Evolutionary conservation across 2,329 filamentous ascomycete species (phyloP).

Genomic region (Westerdykella sp.): DNA sequence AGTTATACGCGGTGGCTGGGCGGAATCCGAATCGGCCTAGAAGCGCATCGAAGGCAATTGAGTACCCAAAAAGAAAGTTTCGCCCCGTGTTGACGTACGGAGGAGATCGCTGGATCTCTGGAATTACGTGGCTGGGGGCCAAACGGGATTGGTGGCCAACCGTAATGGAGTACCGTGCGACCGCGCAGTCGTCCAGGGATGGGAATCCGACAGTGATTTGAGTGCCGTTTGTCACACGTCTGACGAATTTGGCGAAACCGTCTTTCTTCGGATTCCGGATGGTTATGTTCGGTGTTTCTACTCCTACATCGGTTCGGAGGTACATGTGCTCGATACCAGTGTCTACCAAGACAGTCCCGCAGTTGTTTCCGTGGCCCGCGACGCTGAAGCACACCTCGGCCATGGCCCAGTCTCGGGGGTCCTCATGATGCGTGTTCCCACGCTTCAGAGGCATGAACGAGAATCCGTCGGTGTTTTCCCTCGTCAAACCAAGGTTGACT

Average conservation of each 20-base stretch:
- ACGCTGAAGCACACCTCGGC: slow-evolving; percentile 26
- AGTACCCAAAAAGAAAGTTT: slow-evolving; percentile 27
- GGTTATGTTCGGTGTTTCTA: slow-evolving; percentile 22
- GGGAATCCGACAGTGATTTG: slow-evolving; percentile 23
- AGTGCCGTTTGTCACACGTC: slow-evolving; percentile 27
- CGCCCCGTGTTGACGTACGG: slow-evolving; percentile 32
- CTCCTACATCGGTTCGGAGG: slow-evolving; percentile 22
- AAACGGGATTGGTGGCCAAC: slow-evolving; percentile 21
- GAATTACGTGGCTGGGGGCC: slow-evolving; percentile 25
- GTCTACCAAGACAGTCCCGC: slow-evolving; percentile 27
- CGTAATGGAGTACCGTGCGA: slow-evolving; percentile 20
- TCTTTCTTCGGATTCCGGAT: slow-evolving; percentile 28
- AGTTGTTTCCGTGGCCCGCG: slow-evolving; percentile 15
- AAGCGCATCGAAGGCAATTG: slow-evolving; percentile 31
- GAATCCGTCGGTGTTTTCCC: slow-evolving; percentile 15
- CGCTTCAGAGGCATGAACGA: slow-evolving; percentile 19
- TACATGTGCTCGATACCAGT: slow-evolving; percentile 35
- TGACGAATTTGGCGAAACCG: slow-evolving; percentile 20
- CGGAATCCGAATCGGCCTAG: slow-evolving; percentile 29
- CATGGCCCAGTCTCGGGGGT: slow-evolving; percentile 33
- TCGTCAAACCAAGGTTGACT: slow-evolving; percentile 26
- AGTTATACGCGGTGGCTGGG: slow-evolving; percentile 9
- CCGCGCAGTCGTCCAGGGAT: slow-evolving; percentile 6
- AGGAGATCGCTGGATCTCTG: slow-evolving; percentile 14
- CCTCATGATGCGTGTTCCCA: slow-evolving; percentile 22